phyloP scores from a whole-genome alignment of 2,329 filamentous ascomycete species.

The Neopestalotiopsis sp. region DNA sequence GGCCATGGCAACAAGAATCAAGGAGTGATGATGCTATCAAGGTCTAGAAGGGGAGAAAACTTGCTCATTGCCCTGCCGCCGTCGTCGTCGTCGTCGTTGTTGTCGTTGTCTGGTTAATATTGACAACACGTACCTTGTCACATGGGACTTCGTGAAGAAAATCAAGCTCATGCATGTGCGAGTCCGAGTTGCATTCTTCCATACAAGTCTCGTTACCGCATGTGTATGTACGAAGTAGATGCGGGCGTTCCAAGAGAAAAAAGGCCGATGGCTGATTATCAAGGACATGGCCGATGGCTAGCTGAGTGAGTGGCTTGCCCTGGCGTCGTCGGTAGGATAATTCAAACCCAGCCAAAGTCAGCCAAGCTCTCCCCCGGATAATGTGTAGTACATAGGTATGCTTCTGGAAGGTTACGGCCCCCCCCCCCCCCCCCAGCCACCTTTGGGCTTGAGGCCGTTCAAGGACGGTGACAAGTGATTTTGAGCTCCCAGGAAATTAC shows the following conservation, averaged over 20 bases:
- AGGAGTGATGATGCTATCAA: not conserved
- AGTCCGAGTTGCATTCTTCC: not conserved
- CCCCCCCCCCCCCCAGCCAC: not conserved
- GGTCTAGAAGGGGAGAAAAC: not conserved
- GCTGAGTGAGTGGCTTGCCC: slow-evolving; percentile 7
- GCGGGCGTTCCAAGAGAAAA: not conserved
- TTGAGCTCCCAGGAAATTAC: not conserved
- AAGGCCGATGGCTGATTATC: not conserved
- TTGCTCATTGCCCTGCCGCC: not conserved
- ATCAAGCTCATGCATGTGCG: not conserved
- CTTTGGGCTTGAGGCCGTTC: not conserved
- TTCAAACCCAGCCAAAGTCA: too few relatives aligned
- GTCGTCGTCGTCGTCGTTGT: too few relatives aligned
- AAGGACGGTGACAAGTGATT: not conserved
- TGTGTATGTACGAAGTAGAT: not conserved
- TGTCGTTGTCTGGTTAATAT: too few relatives aligned
- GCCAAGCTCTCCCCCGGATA: not conserved
- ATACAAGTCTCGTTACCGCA: not conserved
- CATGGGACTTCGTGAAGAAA: not conserved
- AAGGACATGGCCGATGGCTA: not conserved
- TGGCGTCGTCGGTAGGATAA: not conserved
- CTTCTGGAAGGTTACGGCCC: not conserved
- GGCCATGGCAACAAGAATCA: not conserved
- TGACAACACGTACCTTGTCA: not conserved
- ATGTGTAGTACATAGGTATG: not conserved